Evolutionary conservation across 176 grass and related monocot species (phyloP), one percentile per base, ranked within the genome.

Genomic region (Carex littledalei): DNA sequence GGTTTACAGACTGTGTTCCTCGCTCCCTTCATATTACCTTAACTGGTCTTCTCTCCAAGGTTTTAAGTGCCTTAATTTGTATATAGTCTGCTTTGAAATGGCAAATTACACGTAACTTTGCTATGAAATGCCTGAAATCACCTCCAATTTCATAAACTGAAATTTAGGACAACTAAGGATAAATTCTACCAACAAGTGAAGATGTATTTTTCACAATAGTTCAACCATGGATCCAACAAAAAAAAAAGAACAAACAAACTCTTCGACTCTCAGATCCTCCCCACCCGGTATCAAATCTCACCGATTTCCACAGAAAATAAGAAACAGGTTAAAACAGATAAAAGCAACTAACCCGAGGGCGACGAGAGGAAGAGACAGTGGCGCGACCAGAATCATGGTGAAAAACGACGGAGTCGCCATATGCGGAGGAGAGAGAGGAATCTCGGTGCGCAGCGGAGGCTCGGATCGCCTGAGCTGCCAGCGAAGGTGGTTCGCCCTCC

Each of bases 361-460:
- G 91, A 79, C 58, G 91, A 85, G 21, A 85, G 86, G 82, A 85
- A 89, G 57, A 84, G 86, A 84, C 90, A 66, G 71, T 85, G 87
- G 83, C 60, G 66, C 84, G 88, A n/a, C 78, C 78, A 9, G 82
- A 75, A 15, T 87, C 56, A 70, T 85, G 81, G 13, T 80, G 83
- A 13, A 88, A 79, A 21, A 88, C 49, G 15, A 84, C 62, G 15
- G 91, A 81, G 58, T 94, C 90, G 58, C 88, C 90, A 80, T 99
- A 99, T 34, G 95, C 92, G 68, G 92, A 98, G 84, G 95, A 91
- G 84, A 94, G 88, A 57, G 92, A 98, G 65, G 92, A 94, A 81
- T 98, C 95, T 7, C 95, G 90, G 86, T 98, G 95, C 17, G 95
- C 94, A 84, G 94, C 92, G 54, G 94, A 97, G 60, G 94, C 94